phyloP scores from a whole-genome alignment of 2,329 filamentous ascomycete species.

The Fusarium gaditjirri region DNA sequence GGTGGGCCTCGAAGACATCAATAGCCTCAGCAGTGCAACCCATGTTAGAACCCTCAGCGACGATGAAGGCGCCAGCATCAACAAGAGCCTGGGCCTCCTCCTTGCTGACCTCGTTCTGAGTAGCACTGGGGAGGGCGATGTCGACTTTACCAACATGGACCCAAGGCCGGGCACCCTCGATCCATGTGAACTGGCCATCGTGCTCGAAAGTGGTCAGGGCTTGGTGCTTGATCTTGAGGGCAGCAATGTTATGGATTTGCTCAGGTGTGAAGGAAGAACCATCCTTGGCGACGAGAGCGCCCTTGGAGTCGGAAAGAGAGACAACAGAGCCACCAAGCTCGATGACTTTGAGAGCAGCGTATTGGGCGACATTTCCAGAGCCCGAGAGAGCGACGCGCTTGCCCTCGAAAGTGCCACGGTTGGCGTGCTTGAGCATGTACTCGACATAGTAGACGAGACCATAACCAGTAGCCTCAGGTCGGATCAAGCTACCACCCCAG shows the following conservation, averaged over 20 bases:
- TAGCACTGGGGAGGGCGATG: constrained; percentile 90
- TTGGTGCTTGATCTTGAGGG: constrained; percentile 88
- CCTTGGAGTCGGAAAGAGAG: constrained; percentile 93
- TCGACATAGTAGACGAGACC: constrained; percentile 96
- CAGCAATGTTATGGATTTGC: constrained; percentile 81
- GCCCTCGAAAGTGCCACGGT: constrained; percentile 85
- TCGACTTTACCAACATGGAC: constrained; percentile 89
- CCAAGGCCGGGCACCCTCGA: constrained; percentile 91
- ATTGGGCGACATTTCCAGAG: constrained; percentile 98
- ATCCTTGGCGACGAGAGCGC: constrained; percentile 78
- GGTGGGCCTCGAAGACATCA: constrained; percentile 85
- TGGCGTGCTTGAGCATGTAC: constrained; percentile 94
- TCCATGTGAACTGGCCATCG: constrained; percentile 81
- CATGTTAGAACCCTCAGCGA: constrained; percentile 99
- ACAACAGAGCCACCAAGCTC: constrained; percentile 94
- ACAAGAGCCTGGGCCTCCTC: constrained; percentile 90
- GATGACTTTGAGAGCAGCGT: constrained; percentile 94
- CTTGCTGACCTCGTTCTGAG: constrained; percentile 95
- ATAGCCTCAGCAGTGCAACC: constrained; percentile 97
- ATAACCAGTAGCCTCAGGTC: constrained; percentile 96
- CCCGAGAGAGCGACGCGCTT: constrained; percentile 97
- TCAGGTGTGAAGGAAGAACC: constrained; percentile 80
- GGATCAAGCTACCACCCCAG: constrained; percentile 95
- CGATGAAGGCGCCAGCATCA: constrained; percentile 79
- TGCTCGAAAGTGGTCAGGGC: constrained; percentile 78